Evolutionary conservation across 139 green algal genomes (phyloP), one percentile per base, ranked within the genome.

Genomic region (Chlorella sp.): DNA sequence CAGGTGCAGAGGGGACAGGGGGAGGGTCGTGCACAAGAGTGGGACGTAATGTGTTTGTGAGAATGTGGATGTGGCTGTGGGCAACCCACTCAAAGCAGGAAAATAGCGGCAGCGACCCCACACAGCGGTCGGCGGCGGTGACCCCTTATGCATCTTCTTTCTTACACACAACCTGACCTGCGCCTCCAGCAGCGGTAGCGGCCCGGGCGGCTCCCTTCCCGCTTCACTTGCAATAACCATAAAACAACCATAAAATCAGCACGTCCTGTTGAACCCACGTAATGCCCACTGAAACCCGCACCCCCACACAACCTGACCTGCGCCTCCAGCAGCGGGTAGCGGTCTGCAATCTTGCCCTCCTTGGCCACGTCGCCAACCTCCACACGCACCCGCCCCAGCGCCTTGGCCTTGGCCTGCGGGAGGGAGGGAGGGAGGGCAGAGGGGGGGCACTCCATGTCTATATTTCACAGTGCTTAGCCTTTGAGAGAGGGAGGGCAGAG

Each of bases 241-340:
- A n/a, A n/a, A n/a, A n/a, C n/a, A n/a, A n/a, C n/a, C n/a, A n/a
- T n/a, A n/a, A n/a, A n/a, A n/a, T n/a, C n/a, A n/a, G n/a, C n/a
- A n/a, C n/a, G n/a, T n/a, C n/a, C n/a, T n/a, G n/a, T n/a, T n/a
- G n/a, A n/a, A n/a, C n/a, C n/a, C n/a, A n/a, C n/a, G n/a, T n/a
- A n/a, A n/a, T n/a, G n/a, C n/a, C n/a, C n/a, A n/a, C n/a, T n/a
- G n/a, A n/a, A n/a, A n/a, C n/a, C n/a, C n/a, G n/a, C 48, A 57
- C 9, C 9, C 9, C 9, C 48, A 57, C 5, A 57, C 9, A 9
- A 57, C 26, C 84, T 3, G 61, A 87, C 87, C 69, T 93, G 68
- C 28, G 91, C 87, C 69, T 88, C 91, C 28, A 71, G 83, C 73
- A 93, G 84, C 11, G 91, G 36, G 69, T 57, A 93, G 18, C 53